Evolutionary conservation across 305 asterid species (phyloP), one percentile per base, ranked within the genome.

Genomic region (Solanum chacoense): DNA sequence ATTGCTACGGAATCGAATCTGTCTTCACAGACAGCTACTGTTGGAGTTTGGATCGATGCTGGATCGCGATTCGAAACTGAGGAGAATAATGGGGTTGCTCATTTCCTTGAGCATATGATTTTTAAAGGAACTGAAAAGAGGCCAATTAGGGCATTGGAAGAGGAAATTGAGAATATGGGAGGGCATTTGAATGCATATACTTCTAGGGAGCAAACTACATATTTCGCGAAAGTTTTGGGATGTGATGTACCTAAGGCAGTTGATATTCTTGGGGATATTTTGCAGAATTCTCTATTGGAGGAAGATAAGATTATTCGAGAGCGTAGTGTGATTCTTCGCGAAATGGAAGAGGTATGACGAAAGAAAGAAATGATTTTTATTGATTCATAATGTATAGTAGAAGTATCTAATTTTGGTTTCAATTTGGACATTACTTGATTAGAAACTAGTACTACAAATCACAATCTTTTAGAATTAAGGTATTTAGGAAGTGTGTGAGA

Each of bases 141-240:
- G 63, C 7, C 74, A 11, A 84, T 45, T 26, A 85, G 78, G 89
- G 84, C 4, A 10, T 40, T 90, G 34, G 92, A 38, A 55, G 91
- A 90, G 63, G 90, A 88, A 74, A 83, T 90, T 72, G 92, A 90
- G 90, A 86, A 88, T 24, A 88, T 90, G 88, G 92, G 92, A 18
- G 92, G 92, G 32, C 80, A 78, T 85, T 85, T 90, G 88, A 88
- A 90, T 59, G 92, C 88, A 0, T 67, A 37, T 37, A 88, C 92
- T 4, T 40, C 88, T 6, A 85, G 90, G 88, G 92, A 90, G 55
- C 87, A 85, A 42, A 90, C 92, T 8, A 42, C 89, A 0, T 90
- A 85, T 83, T 85, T 72, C 11, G 89, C 87, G 0, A 88, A 88
- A 11, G 89, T 88, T 11, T 28, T 85, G 90, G 87, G 72, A 34